phyloP scores from a whole-genome alignment of 1,284 basidiomycete genomes.

The Papiliotrema fonsecae region DNA sequence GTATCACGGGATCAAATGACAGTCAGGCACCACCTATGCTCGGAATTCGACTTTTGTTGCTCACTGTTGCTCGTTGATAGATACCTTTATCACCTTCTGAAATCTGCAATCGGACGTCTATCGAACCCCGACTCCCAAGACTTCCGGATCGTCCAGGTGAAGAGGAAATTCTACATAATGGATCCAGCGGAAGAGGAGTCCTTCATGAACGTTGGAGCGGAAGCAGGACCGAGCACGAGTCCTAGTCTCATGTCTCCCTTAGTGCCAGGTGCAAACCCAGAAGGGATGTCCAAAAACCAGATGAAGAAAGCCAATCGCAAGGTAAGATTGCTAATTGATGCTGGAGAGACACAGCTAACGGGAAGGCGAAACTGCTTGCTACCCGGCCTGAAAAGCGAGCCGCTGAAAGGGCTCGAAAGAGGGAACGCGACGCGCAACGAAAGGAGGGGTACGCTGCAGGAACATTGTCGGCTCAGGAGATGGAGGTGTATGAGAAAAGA shows the following conservation, averaged over 20 bases:
- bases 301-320: slow-evolving; percentile 32
- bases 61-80: too few species aligned
- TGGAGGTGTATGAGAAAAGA: slow-evolving; percentile 15
- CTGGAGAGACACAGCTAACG: too few species aligned
- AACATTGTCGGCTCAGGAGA: slow-evolving; percentile 27
- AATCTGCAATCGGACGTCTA: too few species aligned
- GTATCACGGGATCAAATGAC: too few species aligned
- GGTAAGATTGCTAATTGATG: slow-evolving; percentile 22
- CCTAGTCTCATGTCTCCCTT: not conserved
- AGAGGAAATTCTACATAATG: too few species aligned
- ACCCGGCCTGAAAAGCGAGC: slow-evolving; percentile 30
- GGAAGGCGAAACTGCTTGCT: too few species aligned
- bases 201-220: not conserved
- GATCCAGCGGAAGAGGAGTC: slow-evolving; percentile 4
- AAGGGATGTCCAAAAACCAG: slow-evolving; percentile 34
- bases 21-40: too few species aligned
- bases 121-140: too few species aligned
- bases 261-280: not conserved
- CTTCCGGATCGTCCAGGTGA: too few species aligned
- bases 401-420: slow-evolving; percentile 29
- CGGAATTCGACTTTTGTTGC: too few species aligned
- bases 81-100: too few species aligned
- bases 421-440: slow-evolving; percentile 17
- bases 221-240: not conserved
- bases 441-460: slow-evolving; percentile 28